These are phyloP conservation scores for Periglandula ipomoeae DNA, from an alignment of 2,329 filamentous ascomycete species.

Conservation along the genomic window DNA sequence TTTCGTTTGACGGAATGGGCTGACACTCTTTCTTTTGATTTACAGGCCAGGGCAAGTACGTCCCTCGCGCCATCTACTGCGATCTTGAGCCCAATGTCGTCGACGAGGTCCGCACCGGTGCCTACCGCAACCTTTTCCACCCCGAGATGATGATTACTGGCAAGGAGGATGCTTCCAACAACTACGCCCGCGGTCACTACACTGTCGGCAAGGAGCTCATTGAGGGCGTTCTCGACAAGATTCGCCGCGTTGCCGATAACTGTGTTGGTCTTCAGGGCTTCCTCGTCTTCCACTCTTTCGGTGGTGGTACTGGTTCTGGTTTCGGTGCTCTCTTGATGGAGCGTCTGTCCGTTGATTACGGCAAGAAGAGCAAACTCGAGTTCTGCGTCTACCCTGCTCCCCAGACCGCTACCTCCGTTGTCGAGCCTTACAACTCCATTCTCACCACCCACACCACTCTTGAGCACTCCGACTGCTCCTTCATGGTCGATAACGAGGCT, in stretches of 20 bases:
- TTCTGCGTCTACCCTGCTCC: conserved; percentile 99
- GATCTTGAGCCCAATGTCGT: conserved; percentile 99
- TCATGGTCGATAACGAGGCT: conserved; percentile 99
- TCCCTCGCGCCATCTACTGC: conserved; percentile 97
- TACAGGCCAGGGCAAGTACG: conserved; percentile 94
- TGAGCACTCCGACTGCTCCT: conserved; percentile 98
- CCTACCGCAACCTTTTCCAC: conserved; percentile 96
- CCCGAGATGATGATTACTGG: conserved; percentile 99
- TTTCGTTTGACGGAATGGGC: not conserved
- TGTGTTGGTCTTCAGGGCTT: conserved; percentile 97
- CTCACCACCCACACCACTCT: conserved; percentile 98
- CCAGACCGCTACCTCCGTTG: conserved; percentile 92
- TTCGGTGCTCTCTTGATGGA: conserved; percentile 99
- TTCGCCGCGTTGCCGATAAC: conserved; percentile 94
- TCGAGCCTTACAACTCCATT: conserved; percentile 99
- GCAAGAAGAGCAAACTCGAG: conserved; percentile 99
- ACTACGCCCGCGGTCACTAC: conserved; percentile 99
- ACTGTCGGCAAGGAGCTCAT: conserved; percentile 99
- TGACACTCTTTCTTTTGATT: conserved; percentile 10
- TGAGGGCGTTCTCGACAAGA: conserved; percentile 94
- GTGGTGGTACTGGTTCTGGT: conserved; percentile 96
- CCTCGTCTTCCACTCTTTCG: conserved; percentile 99
- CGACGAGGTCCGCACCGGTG: conserved; percentile 95
- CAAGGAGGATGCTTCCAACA: conserved; percentile 99
- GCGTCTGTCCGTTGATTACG: conserved; percentile 96